phyloP scores from a whole-genome alignment of 257 asterid genomes.

The Dorcoceras hygrometricum region DNA sequence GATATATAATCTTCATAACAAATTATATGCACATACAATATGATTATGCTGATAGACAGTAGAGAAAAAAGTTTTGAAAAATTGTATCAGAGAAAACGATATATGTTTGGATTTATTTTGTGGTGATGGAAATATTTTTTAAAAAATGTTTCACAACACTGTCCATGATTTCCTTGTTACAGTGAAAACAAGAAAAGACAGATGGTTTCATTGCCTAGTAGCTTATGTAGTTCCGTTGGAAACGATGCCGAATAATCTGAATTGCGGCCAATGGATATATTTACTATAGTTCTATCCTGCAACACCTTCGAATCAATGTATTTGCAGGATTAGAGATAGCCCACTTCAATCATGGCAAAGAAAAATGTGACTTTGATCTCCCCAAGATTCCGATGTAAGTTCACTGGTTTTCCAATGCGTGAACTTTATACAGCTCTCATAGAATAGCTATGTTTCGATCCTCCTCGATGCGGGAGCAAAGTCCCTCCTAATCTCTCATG shows the following conservation, averaged over 20 bases:
- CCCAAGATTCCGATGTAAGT: conserved; percentile 37
- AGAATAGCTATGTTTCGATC: too few relatives aligned
- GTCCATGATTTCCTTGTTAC: background rate
- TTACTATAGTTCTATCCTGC: background rate
- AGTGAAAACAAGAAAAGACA: conserved; percentile 27
- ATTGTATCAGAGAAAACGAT: too few relatives aligned
- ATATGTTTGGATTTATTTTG: too few relatives aligned
- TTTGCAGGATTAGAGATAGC: conserved; percentile 13
- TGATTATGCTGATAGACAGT: too few relatives aligned
- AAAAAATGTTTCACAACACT: too few relatives aligned
- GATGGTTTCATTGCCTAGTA: background rate
- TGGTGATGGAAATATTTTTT: too few relatives aligned
- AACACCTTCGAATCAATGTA: background rate
- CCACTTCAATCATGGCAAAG: conserved; percentile 26
- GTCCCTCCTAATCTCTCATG: background rate
- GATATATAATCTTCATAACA: too few relatives aligned
- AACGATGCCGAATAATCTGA: conserved; percentile 6
- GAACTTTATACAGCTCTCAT: too few relatives aligned
- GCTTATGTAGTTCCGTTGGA: conserved; percentile 14
- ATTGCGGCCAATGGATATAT: background rate
- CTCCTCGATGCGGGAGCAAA: background rate
- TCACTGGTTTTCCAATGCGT: background rate
- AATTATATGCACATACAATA: too few relatives aligned
- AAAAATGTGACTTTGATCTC: conserved; percentile 35
- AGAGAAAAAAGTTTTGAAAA: too few relatives aligned